Conservation (phyloP, 805 yeast genomes). For the Kluyveromyces lactis region DNA sequence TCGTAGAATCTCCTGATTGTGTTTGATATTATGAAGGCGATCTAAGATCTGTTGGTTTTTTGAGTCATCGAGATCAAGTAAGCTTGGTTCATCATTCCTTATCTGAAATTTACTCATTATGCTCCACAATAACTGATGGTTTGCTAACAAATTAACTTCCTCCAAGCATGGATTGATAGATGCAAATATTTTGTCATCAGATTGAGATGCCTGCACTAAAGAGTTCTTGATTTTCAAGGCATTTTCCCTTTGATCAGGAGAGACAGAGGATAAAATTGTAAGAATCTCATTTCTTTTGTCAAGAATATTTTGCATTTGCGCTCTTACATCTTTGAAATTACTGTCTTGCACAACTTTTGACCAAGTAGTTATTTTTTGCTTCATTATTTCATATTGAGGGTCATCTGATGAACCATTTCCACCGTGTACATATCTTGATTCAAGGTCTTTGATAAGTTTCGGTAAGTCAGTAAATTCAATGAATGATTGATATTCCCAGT, state of each 20-base stretch:
- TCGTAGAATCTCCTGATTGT: constrained; percentile 51
- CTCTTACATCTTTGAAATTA: constrained; percentile 19
- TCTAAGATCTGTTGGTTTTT: constrained; percentile 25
- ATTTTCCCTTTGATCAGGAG: constrained; percentile 45
- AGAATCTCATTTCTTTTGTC: constrained; percentile 28
- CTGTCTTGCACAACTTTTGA: constrained; percentile 20
- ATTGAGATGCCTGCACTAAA: constrained; percentile 48
- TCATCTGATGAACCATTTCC: constrained; percentile 15
- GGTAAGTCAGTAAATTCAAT: constrained; percentile 78
- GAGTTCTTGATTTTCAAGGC: constrained; percentile 50
- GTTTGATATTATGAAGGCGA: constrained; percentile 44
- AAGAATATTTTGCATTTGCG: constrained; percentile 32
- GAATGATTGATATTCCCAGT: constrained; percentile 70
- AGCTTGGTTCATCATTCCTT: constrained; percentile 28
- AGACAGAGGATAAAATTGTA: constrained; percentile 27
- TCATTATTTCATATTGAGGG: constrained; percentile 22
- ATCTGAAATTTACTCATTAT: constrained; percentile 26
- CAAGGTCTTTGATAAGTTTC: constrained; percentile 47
- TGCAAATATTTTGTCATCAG: constrained; percentile 47
- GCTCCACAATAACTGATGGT: constrained; percentile 36
- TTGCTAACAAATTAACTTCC: constrained; percentile 37
- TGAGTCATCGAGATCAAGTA: constrained; percentile 63
- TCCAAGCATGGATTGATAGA: constrained; percentile 35
- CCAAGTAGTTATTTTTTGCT: constrained; percentile 26
- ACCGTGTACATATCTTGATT: constrained; percentile 28